Evolutionary conservation across 306 rosid genomes (phyloP), one percentile per base, ranked within the genome.

Genomic region (Amphicarpaea edgeworthii): DNA sequence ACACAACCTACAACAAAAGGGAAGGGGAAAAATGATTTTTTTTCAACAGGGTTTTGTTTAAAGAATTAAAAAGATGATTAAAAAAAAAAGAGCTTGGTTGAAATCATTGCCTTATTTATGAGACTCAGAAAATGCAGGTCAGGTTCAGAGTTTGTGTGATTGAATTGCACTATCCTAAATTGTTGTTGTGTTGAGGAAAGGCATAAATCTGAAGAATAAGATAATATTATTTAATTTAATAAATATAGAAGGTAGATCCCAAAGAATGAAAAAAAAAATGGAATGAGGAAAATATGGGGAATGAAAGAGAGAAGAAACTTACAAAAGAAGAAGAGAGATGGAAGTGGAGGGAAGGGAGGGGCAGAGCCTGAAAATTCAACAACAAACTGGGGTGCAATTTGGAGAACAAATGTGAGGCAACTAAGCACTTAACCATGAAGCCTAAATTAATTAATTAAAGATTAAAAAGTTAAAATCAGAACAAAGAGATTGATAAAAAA

Each of bases 381-480:
- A 68, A 83, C 12, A 46, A 57, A 0, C 24, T 37, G 34, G 76
- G 62, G 70, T 14, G 12, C 10, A 50, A 24, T 26, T 57, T 49
- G 3, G 77, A 40, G 46, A 73, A 54, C 40, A 41, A 78, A 78
- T 74, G 81, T 37, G 42, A 68, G 79, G 77, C 23, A 28, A 5
- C 32, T n/a, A 24, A 38, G 16, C 37, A 34, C 37, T 38, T 20
- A 23, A 17, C 6, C 63, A 66, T 64, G 55, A 73, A 54, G 34
- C n/a, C 61, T 54, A 54, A 54, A 54, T 26, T 54, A 67, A n/a
- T n/a, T n/a, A n/a, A n/a, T n/a, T n/a, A n/a, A n/a, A n/a, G n/a
- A n/a, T n/a, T n/a, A 73, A 74, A 24, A 57, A 24, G 7, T 12
- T 53, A 24, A 74, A 57, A n/a, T n/a, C n/a, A n/a, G n/a, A n/a